Conservation (phyloP, 1,284 basidiomycete genomes). For the Leccinum angustisporum region DNA sequence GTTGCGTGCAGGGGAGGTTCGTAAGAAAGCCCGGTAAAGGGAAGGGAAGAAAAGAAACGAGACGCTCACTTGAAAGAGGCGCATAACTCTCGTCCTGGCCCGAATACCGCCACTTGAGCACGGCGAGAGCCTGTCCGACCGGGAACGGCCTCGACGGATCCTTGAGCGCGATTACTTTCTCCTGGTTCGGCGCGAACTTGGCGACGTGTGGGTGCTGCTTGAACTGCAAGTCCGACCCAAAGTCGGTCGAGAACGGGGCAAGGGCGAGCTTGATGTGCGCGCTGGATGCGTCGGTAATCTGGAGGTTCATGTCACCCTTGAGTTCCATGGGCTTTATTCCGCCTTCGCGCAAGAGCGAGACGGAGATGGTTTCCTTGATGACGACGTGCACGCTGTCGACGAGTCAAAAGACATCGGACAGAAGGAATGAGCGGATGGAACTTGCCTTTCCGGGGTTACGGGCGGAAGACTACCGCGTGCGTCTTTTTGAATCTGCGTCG, state of each 20-base stretch:
- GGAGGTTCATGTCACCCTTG: conserved; percentile 93
- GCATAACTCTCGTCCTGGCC: conserved; percentile 91
- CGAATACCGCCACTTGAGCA: conserved; percentile 91
- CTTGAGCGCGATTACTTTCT: conserved; percentile 79
- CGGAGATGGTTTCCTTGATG: conserved; percentile 82
- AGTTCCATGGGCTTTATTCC: conserved; percentile 88
- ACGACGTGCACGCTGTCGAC: conserved; percentile 77
- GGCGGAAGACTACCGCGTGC: conserved; percentile 68
- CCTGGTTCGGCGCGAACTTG: conserved; percentile 73
- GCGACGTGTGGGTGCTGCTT: conserved; percentile 96
- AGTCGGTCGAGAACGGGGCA: conserved; percentile 58
- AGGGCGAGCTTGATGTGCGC: conserved; percentile 77
- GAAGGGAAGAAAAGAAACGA: background rate
- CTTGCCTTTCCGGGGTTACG: conserved; percentile 76
- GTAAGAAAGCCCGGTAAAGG: background rate
- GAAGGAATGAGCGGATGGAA: background rate
- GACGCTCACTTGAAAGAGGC: conserved; percentile 80
- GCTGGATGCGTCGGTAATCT: conserved; percentile 77
- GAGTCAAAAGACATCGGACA: background rate
- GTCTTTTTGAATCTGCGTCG: conserved; percentile 45
- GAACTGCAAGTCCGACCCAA: conserved; percentile 76
- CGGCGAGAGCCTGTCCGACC: conserved; percentile 82
- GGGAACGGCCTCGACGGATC: conserved; percentile 85
- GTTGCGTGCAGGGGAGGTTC: background rate
- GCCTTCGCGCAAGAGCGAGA: conserved; percentile 86